Conservation (phyloP, 192 early-diverging fungal genomes). For the Rhizophagus sp. region DNA sequence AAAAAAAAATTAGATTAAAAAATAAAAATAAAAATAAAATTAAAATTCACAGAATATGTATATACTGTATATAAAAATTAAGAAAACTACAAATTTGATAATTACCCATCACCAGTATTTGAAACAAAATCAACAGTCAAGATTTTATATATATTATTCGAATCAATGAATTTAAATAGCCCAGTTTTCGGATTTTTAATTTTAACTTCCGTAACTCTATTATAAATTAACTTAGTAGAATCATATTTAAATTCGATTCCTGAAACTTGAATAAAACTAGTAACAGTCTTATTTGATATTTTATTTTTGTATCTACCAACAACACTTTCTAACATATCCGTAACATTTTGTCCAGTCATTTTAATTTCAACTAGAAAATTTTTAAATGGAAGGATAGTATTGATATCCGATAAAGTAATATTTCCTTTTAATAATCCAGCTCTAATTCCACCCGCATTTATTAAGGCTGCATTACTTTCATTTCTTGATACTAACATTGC, state of each 20-base stretch:
- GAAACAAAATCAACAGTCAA: conserved; percentile 61
- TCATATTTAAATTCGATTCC: conserved; percentile 55
- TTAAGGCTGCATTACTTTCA: conserved; percentile 38
- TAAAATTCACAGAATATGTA: background rate
- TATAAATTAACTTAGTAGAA: conserved; percentile 26
- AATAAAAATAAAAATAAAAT: background rate
- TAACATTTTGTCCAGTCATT: conserved; percentile 55
- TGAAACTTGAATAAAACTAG: conserved; percentile 59
- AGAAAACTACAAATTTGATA: background rate
- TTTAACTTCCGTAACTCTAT: conserved; percentile 13
- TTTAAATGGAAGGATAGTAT: conserved; percentile 67
- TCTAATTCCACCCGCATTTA: conserved; percentile 68
- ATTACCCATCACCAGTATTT: conserved; percentile 53
- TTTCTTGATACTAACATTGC: conserved; percentile 53
- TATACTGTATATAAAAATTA: no score
- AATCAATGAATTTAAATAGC: conserved; percentile 46
- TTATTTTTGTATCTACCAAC: conserved; percentile 34
- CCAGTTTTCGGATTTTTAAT: conserved; percentile 32
- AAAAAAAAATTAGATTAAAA: no score
- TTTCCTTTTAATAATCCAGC: conserved; percentile 51
- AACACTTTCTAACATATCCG: conserved; percentile 50
- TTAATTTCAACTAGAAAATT: conserved; percentile 51
- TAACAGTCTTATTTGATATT: conserved; percentile 39
- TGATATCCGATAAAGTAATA: conserved; percentile 57
- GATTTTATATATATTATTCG: conserved; percentile 46